phyloP scores from a whole-genome alignment of 179 eudicot genomes.

The Silene noctiflora region DNA sequence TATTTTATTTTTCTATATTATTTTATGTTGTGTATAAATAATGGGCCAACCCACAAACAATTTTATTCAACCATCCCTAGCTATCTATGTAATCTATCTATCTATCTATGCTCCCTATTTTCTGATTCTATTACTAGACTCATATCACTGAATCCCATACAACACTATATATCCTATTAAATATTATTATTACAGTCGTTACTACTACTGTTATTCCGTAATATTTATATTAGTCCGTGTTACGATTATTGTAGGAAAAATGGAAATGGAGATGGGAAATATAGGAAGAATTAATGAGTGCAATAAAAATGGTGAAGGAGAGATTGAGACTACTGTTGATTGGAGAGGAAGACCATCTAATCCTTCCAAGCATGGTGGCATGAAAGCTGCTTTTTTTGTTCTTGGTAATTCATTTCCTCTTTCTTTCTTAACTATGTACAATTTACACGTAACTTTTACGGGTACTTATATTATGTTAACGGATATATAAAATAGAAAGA shows the following conservation, averaged over 20 bases:
- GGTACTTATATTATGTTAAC: too few relatives aligned
- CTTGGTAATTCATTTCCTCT: conserved; percentile 48
- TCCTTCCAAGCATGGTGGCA: conserved; percentile 65
- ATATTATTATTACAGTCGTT: neutral
- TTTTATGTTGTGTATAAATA: conserved; percentile 24
- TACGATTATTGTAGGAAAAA: neutral
- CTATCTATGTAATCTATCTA: neutral
- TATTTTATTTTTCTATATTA: neutral
- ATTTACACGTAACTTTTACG: too few relatives aligned
- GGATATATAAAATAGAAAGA: too few relatives aligned
- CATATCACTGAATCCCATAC: conserved; percentile 12
- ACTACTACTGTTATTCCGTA: neutral
- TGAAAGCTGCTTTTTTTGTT: conserved; percentile 75
- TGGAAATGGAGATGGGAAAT: conserved; percentile 36
- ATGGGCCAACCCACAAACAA: conserved; percentile 29
- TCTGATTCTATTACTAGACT: neutral
- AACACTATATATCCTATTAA: neutral
- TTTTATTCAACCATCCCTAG: conserved; percentile 12
- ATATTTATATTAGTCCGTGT: neutral
- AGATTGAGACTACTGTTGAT: conserved; percentile 39
- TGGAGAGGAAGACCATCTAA: conserved; percentile 82
- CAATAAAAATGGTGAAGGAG: conserved; percentile 19
- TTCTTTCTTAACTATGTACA: too few relatives aligned
- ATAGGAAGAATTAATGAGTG: neutral
- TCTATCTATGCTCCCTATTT: too few relatives aligned